Conservation (phyloP, 495 filamentous ascomycete genomes). For the Hyaloscypha bicolor region DNA sequence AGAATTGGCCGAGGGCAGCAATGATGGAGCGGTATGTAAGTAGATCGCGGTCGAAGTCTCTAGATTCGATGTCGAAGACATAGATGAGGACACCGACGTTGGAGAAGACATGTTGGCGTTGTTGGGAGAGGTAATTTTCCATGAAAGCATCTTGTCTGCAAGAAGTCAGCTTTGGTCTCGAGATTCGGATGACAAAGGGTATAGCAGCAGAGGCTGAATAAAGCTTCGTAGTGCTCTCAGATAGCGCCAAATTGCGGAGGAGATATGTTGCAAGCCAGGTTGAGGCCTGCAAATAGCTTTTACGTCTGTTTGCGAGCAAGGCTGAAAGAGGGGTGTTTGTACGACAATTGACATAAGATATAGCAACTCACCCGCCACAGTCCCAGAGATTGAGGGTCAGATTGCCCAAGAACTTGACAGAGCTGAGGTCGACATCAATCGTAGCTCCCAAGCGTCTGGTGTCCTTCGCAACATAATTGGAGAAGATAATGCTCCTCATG, state of each 20-base stretch:
- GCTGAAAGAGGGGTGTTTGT: neutral
- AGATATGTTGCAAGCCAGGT: neutral
- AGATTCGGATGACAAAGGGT: neutral
- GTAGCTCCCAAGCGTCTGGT: conserved; percentile 93
- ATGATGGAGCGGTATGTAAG: conserved; percentile 88
- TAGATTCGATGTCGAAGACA: conserved; percentile 97
- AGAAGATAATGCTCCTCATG: conserved; percentile 98
- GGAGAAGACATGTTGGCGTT: conserved; percentile 93
- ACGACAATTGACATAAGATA: neutral
- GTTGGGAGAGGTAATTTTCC: conserved; percentile 93
- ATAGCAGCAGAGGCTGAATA: neutral
- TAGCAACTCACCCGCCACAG: conserved; percentile 74
- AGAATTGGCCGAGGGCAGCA: conserved; percentile 81
- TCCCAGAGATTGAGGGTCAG: conserved; percentile 98
- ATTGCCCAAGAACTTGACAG: conserved; percentile 97
- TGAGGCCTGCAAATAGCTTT: neutral
- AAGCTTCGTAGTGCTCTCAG: neutral
- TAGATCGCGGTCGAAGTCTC: conserved; percentile 88
- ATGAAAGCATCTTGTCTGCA: conserved; percentile 94
- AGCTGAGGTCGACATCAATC: conserved; percentile 96
- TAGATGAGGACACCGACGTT: conserved; percentile 97
- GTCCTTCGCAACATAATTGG: conserved; percentile 96
- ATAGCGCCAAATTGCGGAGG: neutral
- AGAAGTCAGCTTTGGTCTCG: conserved; percentile 12
- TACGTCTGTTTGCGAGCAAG: neutral